Evolutionary conservation across 768 basidiomycete genomes (phyloP).

Genomic region (Crucibulum laeve): DNA sequence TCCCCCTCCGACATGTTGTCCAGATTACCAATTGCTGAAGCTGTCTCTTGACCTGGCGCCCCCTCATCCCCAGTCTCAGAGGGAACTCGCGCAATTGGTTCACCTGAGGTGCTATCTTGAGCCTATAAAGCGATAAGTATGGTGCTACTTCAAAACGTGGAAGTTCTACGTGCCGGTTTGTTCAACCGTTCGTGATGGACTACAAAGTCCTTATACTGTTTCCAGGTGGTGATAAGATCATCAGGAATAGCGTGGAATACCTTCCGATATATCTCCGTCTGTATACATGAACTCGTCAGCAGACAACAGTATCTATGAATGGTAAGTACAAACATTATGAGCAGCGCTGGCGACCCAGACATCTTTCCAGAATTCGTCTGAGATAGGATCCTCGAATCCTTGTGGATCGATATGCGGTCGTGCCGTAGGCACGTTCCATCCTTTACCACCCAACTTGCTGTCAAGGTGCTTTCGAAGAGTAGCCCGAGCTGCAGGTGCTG

Average conservation of each 20-base stretch:
- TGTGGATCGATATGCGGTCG: constrained; percentile 73
- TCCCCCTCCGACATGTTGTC: constrained; percentile 24
- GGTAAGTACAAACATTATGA: constrained; percentile 66
- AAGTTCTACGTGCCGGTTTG: constrained; percentile 50
- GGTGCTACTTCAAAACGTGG: constrained; percentile 2
- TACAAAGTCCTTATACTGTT: constrained; percentile 86
- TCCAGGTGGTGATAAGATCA: constrained; percentile 92
- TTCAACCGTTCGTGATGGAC: constrained; percentile 69
- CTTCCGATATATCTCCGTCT: constrained; percentile 95
- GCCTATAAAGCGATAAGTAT: constrained; percentile 26
- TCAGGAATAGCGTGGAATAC: constrained; percentile 95
- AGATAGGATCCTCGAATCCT: constrained; percentile 86
- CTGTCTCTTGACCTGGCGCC: constrained; percentile 20
- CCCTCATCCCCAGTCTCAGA: constrained; percentile 51
- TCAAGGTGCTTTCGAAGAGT: constrained; percentile 48
- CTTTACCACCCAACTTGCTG: constrained; percentile 46
- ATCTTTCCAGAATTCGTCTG: constrained; percentile 84
- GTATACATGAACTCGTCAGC: constrained; percentile 7
- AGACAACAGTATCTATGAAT: constrained; percentile 8
- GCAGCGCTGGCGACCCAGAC: constrained; percentile 85
- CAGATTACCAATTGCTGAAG: constrained; percentile 14
- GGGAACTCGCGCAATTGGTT: constrained; percentile 50
- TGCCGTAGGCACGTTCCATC: constrained; percentile 60
- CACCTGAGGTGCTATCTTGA: constrained; percentile 32
- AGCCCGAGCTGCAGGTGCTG: constrained; percentile 44